Evolutionary conservation across 2,329 filamentous ascomycete species (phyloP).

Genomic region (Diaporthe destruens): DNA sequence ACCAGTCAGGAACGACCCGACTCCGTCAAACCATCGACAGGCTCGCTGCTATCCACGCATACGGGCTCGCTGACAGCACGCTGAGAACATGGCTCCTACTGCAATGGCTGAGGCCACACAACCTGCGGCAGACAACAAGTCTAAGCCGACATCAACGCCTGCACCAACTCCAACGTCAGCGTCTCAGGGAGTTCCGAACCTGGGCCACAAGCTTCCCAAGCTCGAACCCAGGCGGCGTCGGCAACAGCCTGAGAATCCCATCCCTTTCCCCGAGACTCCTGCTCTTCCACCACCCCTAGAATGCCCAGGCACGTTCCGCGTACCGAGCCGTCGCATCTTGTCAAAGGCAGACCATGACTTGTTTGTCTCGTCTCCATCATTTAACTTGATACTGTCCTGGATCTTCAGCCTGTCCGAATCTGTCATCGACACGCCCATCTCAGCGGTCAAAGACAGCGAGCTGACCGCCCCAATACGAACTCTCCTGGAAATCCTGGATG

Average conservation of each 20-base stretch:
- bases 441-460: conserved; percentile 67
- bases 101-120: conserved; percentile 4
- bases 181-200: conserved; percentile 56
- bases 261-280: conserved; percentile 81
- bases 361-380: conserved; percentile 83
- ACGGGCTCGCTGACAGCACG: not conserved
- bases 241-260: conserved; percentile 63
- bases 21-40: conserved; percentile 4
- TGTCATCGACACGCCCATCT: conserved; percentile 77
- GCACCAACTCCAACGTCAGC: conserved; percentile 18
- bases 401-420: conserved; percentile 88
- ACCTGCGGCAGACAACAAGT: not conserved
- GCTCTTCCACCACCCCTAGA: conserved; percentile 74
- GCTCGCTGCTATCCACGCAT: not conserved
- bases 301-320: conserved; percentile 71
- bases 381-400: conserved; percentile 83
- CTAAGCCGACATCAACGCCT: conserved; percentile 37
- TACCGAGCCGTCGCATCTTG: conserved; percentile 83
- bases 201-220: conserved; percentile 73
- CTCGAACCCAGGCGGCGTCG: conserved; percentile 74
- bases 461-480: conserved; percentile 71
- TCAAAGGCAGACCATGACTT: conserved; percentile 83
- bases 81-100: conserved; percentile 2
- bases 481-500: conserved; percentile 78
- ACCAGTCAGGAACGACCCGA: conserved; percentile 1